Base-by-base conservation (phyloP, 257 asterid genomes). In the Rubia yunnanensis region DNA sequence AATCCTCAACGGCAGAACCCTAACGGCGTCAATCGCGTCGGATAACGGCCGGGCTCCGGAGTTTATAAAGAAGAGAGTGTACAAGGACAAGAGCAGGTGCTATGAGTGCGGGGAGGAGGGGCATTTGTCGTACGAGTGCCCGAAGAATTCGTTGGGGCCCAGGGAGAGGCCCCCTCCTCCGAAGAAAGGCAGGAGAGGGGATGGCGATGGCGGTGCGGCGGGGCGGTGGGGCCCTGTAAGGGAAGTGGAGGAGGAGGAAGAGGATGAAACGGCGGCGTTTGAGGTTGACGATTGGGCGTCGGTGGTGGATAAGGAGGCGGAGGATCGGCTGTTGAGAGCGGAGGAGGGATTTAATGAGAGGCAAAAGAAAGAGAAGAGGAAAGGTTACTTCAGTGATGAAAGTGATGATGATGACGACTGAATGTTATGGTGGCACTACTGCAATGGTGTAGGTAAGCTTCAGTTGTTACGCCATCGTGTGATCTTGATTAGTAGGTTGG, bases 11-110 rank as follows among this genome's bases (percentile, higher is more conserved):
- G 95, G 95, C 11, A 69, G 97, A 75, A 87, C 97, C 53, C 80
- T 92, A 49, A 48, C 78, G 8, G 96, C 99, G n/a, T 87, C 99
- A 15, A 89, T 92, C 27, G 99, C 99, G 0, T 54, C 95, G 0
- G 99, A 92, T 72, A 92, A 92, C 56, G 99, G 99, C 5, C 91
- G 99, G 3, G 97, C 96, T 0, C 52, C 94, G 23, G 99, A 92
- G 85, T 92, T 92, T 63, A 92, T 92, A 15, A 80, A 81, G 86
- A 84, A 74, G 71, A 92, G 73, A 76, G 94, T 81, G 67, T 92
- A 92, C 67, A 87, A 81, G 90, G 99, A 92, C 63, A 92, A 89
- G 84, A 89, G 99, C 46, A 76, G 86, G 86, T 92, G 99, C 60
- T 89, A 89, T 32, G 99, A 92, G 80, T 92, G 97, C 52, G 96